phyloP scores from a whole-genome alignment of 2,329 filamentous ascomycete genomes.

The Zymoseptoria tritici region DNA sequence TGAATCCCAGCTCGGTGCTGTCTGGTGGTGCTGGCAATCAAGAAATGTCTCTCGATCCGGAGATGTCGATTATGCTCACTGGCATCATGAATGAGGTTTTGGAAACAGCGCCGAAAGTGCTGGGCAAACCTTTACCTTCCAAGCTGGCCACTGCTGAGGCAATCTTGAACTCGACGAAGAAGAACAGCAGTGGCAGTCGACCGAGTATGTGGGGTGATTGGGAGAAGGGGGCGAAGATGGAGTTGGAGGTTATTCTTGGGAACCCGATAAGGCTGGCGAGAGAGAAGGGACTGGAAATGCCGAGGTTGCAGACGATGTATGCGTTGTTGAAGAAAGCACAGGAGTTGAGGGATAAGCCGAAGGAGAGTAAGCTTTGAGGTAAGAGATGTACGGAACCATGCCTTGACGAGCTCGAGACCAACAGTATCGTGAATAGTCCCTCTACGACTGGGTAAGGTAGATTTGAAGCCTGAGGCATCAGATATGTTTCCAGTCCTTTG shows the following conservation, averaged over 20 bases:
- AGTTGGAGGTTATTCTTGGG: constrained; percentile 65
- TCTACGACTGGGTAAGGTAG: too few relatives aligned
- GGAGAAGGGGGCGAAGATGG: constrained; percentile 58
- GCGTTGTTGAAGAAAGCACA: constrained; percentile 58
- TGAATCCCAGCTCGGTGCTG: constrained; percentile 66
- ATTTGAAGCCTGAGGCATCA: background rate
- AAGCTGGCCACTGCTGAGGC: constrained; percentile 56
- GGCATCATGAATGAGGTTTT: constrained; percentile 66
- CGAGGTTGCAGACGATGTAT: constrained; percentile 59
- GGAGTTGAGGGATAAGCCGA: constrained; percentile 40
- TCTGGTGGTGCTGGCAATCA: constrained; percentile 58
- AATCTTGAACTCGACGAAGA: constrained; percentile 56
- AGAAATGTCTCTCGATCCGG: constrained; percentile 57
- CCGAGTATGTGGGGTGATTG: constrained; percentile 62
- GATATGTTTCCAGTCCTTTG: too few relatives aligned
- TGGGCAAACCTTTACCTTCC: constrained; percentile 54
- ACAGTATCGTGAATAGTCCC: too few relatives aligned
- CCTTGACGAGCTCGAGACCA: too few relatives aligned
- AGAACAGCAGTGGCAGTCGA: constrained; percentile 54
- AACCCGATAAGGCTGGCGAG: constrained; percentile 62
- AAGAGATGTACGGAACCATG: background rate
- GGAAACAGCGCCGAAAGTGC: constrained; percentile 53
- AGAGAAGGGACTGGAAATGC: constrained; percentile 56
- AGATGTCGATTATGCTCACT: constrained; percentile 54
- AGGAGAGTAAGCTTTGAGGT: constrained; percentile 21